Evolutionary conservation across 2,329 filamentous ascomycete species (phyloP), one percentile per base, ranked within the genome.

Genomic region (Aspergillus brunneoviolaceus): DNA sequence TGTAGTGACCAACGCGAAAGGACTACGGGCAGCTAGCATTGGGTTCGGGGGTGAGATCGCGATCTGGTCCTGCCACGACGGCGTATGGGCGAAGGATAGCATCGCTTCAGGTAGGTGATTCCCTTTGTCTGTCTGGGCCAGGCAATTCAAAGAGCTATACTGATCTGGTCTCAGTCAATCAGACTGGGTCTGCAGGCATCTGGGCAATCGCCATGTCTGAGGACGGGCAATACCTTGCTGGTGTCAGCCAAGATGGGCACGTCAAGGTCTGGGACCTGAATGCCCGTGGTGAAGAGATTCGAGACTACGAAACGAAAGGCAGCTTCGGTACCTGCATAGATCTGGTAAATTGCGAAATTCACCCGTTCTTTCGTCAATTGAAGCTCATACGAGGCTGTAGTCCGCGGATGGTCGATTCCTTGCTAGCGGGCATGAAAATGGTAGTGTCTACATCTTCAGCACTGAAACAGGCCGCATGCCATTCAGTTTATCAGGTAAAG

Each of bases 381-480:
- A 55, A 47, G 27, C 67, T 70, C 35, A 71, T 59, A 45, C n/a
- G 39, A 16, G 3, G n/a, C 47, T 12, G 53, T 45, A 86, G 84
- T 88, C 85, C 61, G 73, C 80, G 21, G 90, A 99, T 74, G 94
- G 93, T 56, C 88, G 86, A 63, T 89, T 92, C 75, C 96, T 93
- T 31, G 94, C 93, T 4, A 96, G 90, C 55, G 95, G 95, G 0
- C 94, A 99, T 77, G 90, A 96, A 74, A 96, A 90, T 70, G 95
- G 95, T 16, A 88, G 87, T 12, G 85, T 98, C 63, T 97, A 97
- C 78, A 87, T 99, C 63, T 99, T 98, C 82, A 93, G 92, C 80
- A 98, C 96, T 70, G 89, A 92, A 67, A 92, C 90, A 0, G 91
- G 91, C 3, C 86, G 91, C 57, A 86, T 99, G 68, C 82, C 91